Percentiles rank a stretch among this genome's conserved stretches.
phyloP scores from a whole-genome alignment of 306 rosid species.

The Gillenia trifoliata region DNA sequence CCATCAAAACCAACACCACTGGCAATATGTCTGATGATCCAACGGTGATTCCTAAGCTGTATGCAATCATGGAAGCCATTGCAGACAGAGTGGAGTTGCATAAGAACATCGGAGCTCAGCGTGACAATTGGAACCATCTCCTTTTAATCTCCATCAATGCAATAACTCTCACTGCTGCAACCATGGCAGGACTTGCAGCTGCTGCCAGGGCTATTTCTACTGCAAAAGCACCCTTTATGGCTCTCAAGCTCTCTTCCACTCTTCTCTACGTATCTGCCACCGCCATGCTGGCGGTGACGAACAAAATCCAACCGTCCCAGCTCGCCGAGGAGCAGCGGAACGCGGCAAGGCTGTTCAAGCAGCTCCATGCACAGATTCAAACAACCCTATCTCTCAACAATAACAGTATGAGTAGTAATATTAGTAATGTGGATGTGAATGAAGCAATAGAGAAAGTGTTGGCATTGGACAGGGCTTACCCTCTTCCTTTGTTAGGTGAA shows the following conservation, averaged over 20 bases:
- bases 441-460: slow-evolving; percentile 64
- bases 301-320: slow-evolving; percentile 83
- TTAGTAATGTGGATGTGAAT: slow-evolving; percentile 19
- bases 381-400: slow-evolving; percentile 30
- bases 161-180: slow-evolving; percentile 68
- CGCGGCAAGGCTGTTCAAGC: slow-evolving; percentile 66
- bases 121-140: slow-evolving; percentile 77
- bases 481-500: slow-evolving; percentile 71
- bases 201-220: slow-evolving; percentile 1
- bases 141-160: slow-evolving; percentile 48
- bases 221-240: slow-evolving; percentile 29
- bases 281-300: slow-evolving; percentile 52
- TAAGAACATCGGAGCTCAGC: slow-evolving; percentile 59
- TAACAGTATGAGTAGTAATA: background rate
- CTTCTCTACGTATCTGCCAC: slow-evolving; percentile 60
- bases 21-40: background rate
- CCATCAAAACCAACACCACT: background rate
- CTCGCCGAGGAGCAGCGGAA: slow-evolving; percentile 72
- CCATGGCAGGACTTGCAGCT: slow-evolving; percentile 55
- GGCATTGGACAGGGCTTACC: slow-evolving; percentile 77
- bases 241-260: slow-evolving; percentile 61
- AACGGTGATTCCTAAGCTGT: slow-evolving; percentile 34
- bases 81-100: slow-evolving; percentile 81
- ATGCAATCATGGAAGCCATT: slow-evolving; percentile 48
- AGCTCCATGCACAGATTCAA: slow-evolving; percentile 46